phyloP scores from a whole-genome alignment of 176 grass and related monocot genomes.

The Neostapfia colusana region DNA sequence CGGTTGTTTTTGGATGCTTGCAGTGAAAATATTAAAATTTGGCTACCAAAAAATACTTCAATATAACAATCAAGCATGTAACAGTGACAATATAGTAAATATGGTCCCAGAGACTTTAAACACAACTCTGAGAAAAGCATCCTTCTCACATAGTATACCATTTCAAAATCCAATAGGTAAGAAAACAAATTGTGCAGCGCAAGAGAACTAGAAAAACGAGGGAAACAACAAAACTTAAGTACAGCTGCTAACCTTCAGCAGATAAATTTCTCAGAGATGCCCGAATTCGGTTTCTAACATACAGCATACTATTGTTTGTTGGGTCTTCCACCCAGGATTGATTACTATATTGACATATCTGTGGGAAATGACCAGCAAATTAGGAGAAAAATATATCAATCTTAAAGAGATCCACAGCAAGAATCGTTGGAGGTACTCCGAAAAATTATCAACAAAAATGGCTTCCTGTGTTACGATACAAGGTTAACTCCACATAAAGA shows the following conservation, averaged over 20 bases:
- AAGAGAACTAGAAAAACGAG: conserved; percentile 10
- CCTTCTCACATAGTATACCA: neutral
- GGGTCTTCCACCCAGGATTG: conserved; percentile 92
- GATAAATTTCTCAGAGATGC: conserved; percentile 60
- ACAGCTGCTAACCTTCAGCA: conserved; percentile 35
- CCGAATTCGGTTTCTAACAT: conserved; percentile 83
- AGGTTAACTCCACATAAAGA: neutral
- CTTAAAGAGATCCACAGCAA: conserved; percentile 21
- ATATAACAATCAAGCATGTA: neutral
- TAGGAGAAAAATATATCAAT: conserved; percentile 6
- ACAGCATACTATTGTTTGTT: conserved; percentile 75
- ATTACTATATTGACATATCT: conserved; percentile 86
- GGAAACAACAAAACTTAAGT: conserved; percentile 14
- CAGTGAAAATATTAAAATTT: neutral
- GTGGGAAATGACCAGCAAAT: conserved; percentile 26
- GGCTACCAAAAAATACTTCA: neutral
- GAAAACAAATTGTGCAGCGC: conserved; percentile 28
- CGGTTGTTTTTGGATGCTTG: neutral
- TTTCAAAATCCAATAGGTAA: conserved; percentile 21
- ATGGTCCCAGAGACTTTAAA: neutral
- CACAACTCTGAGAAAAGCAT: neutral
- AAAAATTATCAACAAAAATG: neutral
- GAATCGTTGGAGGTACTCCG: neutral
- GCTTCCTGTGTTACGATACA: neutral
- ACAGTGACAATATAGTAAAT: neutral